Base-by-base conservation (phyloP, 2,329 filamentous ascomycete species). In the Fusarium musae region DNA sequence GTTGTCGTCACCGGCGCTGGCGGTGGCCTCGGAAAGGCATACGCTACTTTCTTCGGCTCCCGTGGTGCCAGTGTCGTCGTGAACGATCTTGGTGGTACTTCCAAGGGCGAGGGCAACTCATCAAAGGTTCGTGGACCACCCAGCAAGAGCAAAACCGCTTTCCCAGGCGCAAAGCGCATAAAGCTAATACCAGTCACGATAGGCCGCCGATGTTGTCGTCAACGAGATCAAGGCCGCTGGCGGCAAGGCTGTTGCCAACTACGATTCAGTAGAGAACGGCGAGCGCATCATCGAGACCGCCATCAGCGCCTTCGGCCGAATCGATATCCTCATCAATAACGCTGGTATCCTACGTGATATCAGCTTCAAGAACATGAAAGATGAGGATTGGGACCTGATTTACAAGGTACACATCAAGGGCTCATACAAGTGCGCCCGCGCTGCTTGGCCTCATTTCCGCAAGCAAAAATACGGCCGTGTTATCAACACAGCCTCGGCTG, bases 301-400 rank as follows among this genome's bases (percentile, higher is more conserved):
- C 78, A 93, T 96, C 81, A 86, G 93, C 83, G 87, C 86, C 63
- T 96, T 92, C 80, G 93, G 96, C 77, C 93, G 96, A 79, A 90
- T 99, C 84, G 96, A 99, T 83, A 87, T 99, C 74, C 91, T 99
- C 78, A 92, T 99, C 85, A 99, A 99, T 89, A 99, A 98, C 82
- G 96, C 96, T 70, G 96, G 96, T 80, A 98, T 98, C 80, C 88
- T 97, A 69, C 93, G 96, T 70, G 95, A 98, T 85, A 84, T 98
- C 81, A 96, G 93, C 88, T 98, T 99, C 87, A 97, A 97, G 90
- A 98, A 98, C 86, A 97, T 98, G 90, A 96, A 93, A 83, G 96
- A 99, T 83, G 85, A 93, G 81, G 96, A 99, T 83, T 99, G 96
- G 96, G 96, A 99, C 82, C 86, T 98, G 77, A 93, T 98, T 82